Evolutionary conservation across 352 stramenopile species (phyloP).

Genomic region (Thalassiosira gravida): DNA sequence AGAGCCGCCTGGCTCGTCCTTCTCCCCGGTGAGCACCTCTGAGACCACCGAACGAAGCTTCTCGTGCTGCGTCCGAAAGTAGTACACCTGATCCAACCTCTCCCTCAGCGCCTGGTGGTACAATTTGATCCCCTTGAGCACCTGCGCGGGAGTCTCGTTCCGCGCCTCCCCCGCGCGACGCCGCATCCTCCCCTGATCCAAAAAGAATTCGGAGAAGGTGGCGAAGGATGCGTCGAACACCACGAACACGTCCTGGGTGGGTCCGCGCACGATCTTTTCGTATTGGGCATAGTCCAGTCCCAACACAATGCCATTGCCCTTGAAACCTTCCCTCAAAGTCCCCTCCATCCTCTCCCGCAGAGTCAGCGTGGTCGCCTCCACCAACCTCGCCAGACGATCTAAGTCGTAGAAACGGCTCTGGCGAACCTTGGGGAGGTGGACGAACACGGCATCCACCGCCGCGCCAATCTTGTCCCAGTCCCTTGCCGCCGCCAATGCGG

Average conservation of each 20-base stretch:
- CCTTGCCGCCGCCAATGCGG: slow-evolving; percentile 58
- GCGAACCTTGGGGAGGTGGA: slow-evolving; percentile 78
- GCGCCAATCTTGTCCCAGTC: slow-evolving; percentile 67
- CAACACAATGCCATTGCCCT: slow-evolving; percentile 65
- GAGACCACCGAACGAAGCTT: slow-evolving; percentile 70
- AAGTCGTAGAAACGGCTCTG: slow-evolving; percentile 78
- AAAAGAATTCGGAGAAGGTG: slow-evolving; percentile 78
- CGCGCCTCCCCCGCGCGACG: slow-evolving; percentile 34
- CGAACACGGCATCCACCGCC: slow-evolving; percentile 71
- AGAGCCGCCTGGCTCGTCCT: slow-evolving; percentile 18
- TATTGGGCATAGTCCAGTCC: slow-evolving; percentile 79
- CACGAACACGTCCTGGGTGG: slow-evolving; percentile 80
- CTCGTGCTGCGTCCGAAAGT: slow-evolving; percentile 79
- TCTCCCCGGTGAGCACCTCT: slow-evolving; percentile 73
- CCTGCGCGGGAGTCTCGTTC: slow-evolving; percentile 65
- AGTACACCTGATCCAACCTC: slow-evolving; percentile 76
- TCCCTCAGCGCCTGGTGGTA: slow-evolving; percentile 72
- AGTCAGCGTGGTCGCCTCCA: slow-evolving; percentile 77
- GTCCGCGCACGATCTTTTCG: slow-evolving; percentile 62
- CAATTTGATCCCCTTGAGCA: slow-evolving; percentile 70
- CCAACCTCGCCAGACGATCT: slow-evolving; percentile 65
- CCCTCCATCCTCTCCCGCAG: slow-evolving; percentile 64
- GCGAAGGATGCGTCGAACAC: slow-evolving; percentile 77
- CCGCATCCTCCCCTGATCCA: slow-evolving; percentile 70
- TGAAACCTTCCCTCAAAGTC: slow-evolving; percentile 67